Evolutionary conservation across 2,329 filamentous ascomycete species (phyloP).

Genomic region (Monosporascus sp.): DNA sequence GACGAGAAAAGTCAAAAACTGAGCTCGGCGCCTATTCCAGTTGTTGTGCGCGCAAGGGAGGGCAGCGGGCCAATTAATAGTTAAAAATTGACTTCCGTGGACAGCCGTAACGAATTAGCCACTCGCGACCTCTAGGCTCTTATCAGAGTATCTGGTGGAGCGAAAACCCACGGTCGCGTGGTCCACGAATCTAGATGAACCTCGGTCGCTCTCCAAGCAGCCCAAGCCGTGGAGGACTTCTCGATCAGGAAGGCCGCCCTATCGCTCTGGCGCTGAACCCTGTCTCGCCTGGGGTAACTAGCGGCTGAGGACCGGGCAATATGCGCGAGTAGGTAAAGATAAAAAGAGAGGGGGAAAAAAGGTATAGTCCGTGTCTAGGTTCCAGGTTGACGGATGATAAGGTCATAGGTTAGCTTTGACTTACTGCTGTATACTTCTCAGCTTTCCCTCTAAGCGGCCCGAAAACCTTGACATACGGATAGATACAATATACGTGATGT

Average conservation of each 20-base stretch:
- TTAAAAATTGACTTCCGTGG: neutral
- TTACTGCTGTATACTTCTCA: too few relatives aligned
- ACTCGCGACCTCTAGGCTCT: conserved; percentile 4
- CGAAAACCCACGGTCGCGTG: conserved; percentile 17
- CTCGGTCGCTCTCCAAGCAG: too few relatives aligned
- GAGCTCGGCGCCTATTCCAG: neutral
- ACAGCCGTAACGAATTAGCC: conserved; percentile 14
- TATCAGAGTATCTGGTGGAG: conserved; percentile 9
- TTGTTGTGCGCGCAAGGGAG: neutral
- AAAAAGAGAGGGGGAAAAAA: neutral
- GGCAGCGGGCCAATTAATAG: neutral
- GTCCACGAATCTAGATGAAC: conserved; percentile 13
- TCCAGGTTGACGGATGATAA: too few relatives aligned
- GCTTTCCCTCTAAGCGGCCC: too few relatives aligned
- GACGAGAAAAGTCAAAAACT: neutral
- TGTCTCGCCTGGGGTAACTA: neutral
- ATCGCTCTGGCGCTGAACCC: conserved; percentile 13
- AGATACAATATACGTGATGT: too few relatives aligned
- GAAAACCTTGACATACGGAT: too few relatives aligned
- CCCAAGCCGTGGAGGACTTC: conserved; percentile 20
- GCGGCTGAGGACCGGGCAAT: too few relatives aligned
- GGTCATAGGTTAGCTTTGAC: too few relatives aligned
- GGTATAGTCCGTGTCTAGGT: too few relatives aligned
- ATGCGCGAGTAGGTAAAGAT: too few relatives aligned
- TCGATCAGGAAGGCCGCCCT: conserved; percentile 27